These are phyloP conservation scores for Gremmenia infestans DNA, from an alignment of 2,329 filamentous ascomycete species.

Conservation along the genomic window DNA sequence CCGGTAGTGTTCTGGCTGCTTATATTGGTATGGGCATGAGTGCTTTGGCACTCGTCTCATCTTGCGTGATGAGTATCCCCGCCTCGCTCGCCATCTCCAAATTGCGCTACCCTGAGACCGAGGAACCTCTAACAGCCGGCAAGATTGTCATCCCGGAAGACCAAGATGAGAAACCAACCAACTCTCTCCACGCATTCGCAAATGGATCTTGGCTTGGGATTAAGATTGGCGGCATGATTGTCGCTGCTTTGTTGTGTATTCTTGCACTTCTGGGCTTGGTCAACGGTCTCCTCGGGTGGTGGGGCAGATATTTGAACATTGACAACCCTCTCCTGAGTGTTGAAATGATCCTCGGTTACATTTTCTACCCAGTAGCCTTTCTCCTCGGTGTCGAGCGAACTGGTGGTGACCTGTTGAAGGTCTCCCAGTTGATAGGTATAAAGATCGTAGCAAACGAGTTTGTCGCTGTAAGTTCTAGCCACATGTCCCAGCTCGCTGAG, in stretches of 20 bases:
- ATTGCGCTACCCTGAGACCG: conserved; percentile 81
- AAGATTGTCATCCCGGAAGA: conserved; percentile 70
- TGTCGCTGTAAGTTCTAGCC: conserved; percentile 20
- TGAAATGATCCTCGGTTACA: conserved; percentile 69
- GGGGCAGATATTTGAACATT: conserved; percentile 74
- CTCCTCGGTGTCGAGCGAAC: conserved; percentile 71
- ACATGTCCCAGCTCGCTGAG: not conserved
- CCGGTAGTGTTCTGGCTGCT: conserved; percentile 78
- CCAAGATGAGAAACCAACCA: conserved; percentile 68
- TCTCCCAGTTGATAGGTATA: conserved; percentile 73
- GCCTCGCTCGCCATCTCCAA: conserved; percentile 87
- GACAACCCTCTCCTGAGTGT: conserved; percentile 65
- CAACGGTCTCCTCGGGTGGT: conserved; percentile 78
- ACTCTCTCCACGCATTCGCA: conserved; percentile 78
- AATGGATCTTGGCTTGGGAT: conserved; percentile 82
- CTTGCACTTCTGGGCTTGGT: conserved; percentile 70
- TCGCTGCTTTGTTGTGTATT: conserved; percentile 76
- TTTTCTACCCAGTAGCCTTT: conserved; percentile 75
- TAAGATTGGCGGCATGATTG: conserved; percentile 81
- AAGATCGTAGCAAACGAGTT: conserved; percentile 67
- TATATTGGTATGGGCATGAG: conserved; percentile 84
- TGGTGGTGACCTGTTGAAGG: conserved; percentile 58
- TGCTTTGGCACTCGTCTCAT: conserved; percentile 78
- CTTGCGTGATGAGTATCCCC: conserved; percentile 93
- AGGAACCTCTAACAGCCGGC: conserved; percentile 79